Evolutionary conservation across 305 asterid species (phyloP), one percentile per base, ranked within the genome.

Genomic region (Fraxinus latifolia): DNA sequence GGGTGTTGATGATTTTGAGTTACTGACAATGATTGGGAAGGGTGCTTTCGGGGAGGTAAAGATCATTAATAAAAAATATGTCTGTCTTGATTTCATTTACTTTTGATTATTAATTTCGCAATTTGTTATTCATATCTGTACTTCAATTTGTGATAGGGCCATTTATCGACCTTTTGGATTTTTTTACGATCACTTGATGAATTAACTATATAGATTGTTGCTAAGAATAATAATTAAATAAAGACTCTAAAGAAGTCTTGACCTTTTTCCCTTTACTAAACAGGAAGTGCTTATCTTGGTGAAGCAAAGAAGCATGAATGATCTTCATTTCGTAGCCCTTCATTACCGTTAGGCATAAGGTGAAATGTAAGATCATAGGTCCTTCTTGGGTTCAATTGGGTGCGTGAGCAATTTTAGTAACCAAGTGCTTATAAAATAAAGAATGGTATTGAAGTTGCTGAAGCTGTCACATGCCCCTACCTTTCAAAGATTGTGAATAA

Each of bases 21-120:
- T 95, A 75, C 85, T 94, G 86, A 95, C 99, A 50, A 93, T 93
- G 98, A 95, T 95, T 34, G 98, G 99, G 79, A 95, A 95, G 85
- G 98, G 99, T 82, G 99, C 99, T 82, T 95, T 95, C 82, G 99
- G 99, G 37, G 99, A 95, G 99, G 98, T 95, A 91, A 79, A 81
- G 60, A 80, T 83, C 71, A 14, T 62, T 72, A 14, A 8, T 4
- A 78, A 78, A 81, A 39, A 29, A 33, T 79, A n/a, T 44, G 34
- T 23, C 19, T 60, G 25, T 84, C 77, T 71, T 21, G 4, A 60
- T 82, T 44, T 74, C 67, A 33, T 80, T 62, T 74, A 42, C 65
- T 65, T 53, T 74, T 6, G 55, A 33, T 6, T 9, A 74, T 72
- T 21, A 77, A 12, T 68, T 77, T 74, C 77, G 29, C 25, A 44